Conservation (phyloP, 2,329 filamentous ascomycete genomes). For the Pseudopyrenochaeta lycopersici region DNA sequence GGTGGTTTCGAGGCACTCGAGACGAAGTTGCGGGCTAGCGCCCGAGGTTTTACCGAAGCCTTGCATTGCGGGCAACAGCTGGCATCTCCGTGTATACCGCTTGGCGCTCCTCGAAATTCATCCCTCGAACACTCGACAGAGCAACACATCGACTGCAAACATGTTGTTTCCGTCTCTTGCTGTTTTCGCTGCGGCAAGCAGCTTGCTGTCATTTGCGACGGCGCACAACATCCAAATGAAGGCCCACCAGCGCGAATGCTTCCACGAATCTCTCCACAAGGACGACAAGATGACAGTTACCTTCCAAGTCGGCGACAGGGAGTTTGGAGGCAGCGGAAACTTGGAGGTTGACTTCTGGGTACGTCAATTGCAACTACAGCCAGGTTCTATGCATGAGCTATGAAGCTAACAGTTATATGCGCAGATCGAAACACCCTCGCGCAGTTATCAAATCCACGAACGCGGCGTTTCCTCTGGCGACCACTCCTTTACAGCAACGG, state of each 20-base stretch:
- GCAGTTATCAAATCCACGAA: slow-evolving; percentile 80
- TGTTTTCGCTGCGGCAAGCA: slow-evolving; percentile 57
- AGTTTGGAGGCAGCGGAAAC: slow-evolving; percentile 94
- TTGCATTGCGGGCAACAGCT: slow-evolving; percentile 40
- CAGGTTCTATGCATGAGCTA: no score
- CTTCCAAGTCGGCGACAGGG: slow-evolving; percentile 96
- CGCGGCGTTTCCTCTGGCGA: slow-evolving; percentile 87
- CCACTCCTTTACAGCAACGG: slow-evolving; percentile 84
- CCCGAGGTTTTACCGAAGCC: slow-evolving; percentile 20
- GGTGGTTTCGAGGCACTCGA: background rate
- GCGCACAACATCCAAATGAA: slow-evolving; percentile 97
- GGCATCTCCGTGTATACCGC: slow-evolving; percentile 39
- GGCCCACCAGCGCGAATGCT: slow-evolving; percentile 94
- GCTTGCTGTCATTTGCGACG: slow-evolving; percentile 69
- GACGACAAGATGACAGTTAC: slow-evolving; percentile 99
- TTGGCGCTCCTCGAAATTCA: slow-evolving; percentile 16
- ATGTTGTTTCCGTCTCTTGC: slow-evolving; percentile 50
- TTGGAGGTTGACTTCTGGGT: slow-evolving; percentile 99
- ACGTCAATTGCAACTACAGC: slow-evolving; percentile 35
- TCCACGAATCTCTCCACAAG: slow-evolving; percentile 89
- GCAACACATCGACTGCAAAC: slow-evolving; percentile 22
- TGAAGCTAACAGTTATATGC: slow-evolving; percentile 13
- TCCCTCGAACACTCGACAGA: slow-evolving; percentile 14
- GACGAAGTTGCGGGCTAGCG: slow-evolving; percentile 5
- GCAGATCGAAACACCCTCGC: slow-evolving; percentile 80